Percentiles rank a stretch among this genome's conserved stretches.
These are phyloP conservation scores for Globisporangium recalcitrans DNA, from an alignment of 352 stramenopile genomes.

Conservation along the genomic window DNA sequence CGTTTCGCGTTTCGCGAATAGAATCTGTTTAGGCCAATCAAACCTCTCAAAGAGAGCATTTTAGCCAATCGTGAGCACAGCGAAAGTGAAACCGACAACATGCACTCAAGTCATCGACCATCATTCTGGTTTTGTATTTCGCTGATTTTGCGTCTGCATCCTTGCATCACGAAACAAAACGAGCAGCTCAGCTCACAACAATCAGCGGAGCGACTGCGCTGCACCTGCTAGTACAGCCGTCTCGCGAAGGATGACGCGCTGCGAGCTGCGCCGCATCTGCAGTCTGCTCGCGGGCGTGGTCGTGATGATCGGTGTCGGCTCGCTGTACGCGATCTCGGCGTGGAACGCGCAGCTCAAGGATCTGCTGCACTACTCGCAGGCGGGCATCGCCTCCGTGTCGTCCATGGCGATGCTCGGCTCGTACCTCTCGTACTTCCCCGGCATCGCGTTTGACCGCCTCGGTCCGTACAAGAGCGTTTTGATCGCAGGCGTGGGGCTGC, in stretches of 20 bases:
- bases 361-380: constrained; percentile 65
- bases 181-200: not conserved
- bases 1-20: constrained; percentile 1
- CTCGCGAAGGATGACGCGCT: constrained; percentile 15
- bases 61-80: not conserved
- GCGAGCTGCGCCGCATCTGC: constrained; percentile 22
- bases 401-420: constrained; percentile 71
- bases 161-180: not conserved
- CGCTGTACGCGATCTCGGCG: constrained; percentile 71
- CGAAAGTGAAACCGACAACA: not conserved
- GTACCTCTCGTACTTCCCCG: constrained; percentile 72
- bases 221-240: too few species aligned
- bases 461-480: constrained; percentile 56
- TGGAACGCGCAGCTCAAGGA: constrained; percentile 84
- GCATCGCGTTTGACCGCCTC: constrained; percentile 65
- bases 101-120: constrained; percentile 1
- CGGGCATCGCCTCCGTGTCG: constrained; percentile 67
- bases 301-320: constrained; percentile 71
- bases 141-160: not conserved
- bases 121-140: not conserved
- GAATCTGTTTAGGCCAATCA: not conserved
- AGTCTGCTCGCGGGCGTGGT: constrained; percentile 57
- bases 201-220: not conserved
- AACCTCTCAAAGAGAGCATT: not conserved
- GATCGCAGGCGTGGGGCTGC: constrained; percentile 37